Evolutionary conservation across 345 rosid genomes (phyloP), one percentile per base, ranked within the genome.

Genomic region (Microcos paniculata): DNA sequence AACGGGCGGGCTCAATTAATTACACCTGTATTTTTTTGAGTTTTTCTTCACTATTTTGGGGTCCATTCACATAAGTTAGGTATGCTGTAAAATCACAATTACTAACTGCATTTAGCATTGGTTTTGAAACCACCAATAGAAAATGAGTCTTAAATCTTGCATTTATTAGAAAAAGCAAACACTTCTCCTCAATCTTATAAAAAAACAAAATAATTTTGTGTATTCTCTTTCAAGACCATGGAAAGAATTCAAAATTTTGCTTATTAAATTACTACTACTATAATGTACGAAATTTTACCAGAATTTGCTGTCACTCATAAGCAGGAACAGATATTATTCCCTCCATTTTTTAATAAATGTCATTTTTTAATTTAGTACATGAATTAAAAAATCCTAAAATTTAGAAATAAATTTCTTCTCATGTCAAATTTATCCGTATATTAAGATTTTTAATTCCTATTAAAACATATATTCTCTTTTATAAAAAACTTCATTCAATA

Each of bases 121-220:
- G 5, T 49, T 26, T 19, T 19, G 10, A 30, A 51, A 9, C 75
- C 0, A 55, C 45, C 33, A 31, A 13, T 21, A 38, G 49, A 52
- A 52, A 56, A 13, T 19, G 19, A 31, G 33, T 7, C 30, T 68
- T 48, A 30, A 26, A 30, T 51, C 61, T 45, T 70, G 59, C 42
- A 14, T 70, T 51, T 48, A 16, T 70, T 70, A 26, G 4, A n/a
- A 68, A 23, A 43, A 68, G 24, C 24, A 56, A 58, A 30, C 61
- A 48, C 61, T 10, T 56, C 26, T 10, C 1, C 31, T 56, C 62
- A 26, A 13, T 57, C 19, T 56, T 23, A 42, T 65, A 66, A 31
- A 74, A 72, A 52, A 77, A 76, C 38, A 72, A 72, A 74, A 76
- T 78, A 74, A 15, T 70, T 76, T 83, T 77, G 16, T 28, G 55